Evolutionary conservation across 768 basidiomycete species (phyloP).

Genomic region (Boletus rubropictus): DNA sequence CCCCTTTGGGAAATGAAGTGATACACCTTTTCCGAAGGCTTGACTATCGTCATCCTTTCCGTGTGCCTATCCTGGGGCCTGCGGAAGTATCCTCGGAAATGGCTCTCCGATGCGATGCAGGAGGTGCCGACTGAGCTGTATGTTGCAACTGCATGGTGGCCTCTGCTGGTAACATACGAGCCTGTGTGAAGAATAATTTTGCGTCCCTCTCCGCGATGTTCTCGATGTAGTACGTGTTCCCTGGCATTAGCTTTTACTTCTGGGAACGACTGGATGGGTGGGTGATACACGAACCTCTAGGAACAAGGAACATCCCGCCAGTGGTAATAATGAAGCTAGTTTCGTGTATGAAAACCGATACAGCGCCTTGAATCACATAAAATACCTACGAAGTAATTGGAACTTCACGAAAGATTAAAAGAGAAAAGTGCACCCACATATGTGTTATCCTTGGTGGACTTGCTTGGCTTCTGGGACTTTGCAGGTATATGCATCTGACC

Average conservation of each 20-base stretch:
- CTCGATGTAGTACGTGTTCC: slow-evolving; percentile 86
- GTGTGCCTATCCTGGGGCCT: slow-evolving; percentile 11
- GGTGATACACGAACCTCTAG: slow-evolving; percentile 58
- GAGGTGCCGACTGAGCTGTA: slow-evolving; percentile 27
- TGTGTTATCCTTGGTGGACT: slow-evolving; percentile 89
- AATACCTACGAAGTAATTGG: slow-evolving; percentile 44
- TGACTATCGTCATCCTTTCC: slow-evolving; percentile 11
- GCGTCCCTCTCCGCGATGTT: slow-evolving; percentile 80
- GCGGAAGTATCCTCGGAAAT: slow-evolving; percentile 21
- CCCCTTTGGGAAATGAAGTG: not conserved
- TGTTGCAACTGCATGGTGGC: slow-evolving; percentile 24
- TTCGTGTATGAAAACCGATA: slow-evolving; percentile 78
- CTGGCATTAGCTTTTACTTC: slow-evolving; percentile 34
- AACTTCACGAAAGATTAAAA: not conserved
- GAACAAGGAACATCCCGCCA: slow-evolving; percentile 86
- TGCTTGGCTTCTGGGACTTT: slow-evolving; percentile 74
- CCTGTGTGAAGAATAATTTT: slow-evolving; percentile 89
- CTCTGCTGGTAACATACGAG: slow-evolving; percentile 44
- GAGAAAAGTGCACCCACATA: slow-evolving; percentile 52
- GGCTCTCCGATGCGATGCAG: slow-evolving; percentile 24
- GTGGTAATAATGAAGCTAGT: slow-evolving; percentile 71
- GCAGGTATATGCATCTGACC: slow-evolving; percentile 83
- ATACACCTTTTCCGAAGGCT: not conserved
- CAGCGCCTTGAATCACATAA: slow-evolving; percentile 82
- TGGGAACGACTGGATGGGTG: not conserved